Base-by-base conservation (phyloP, 2,329 filamentous ascomycete species). In the Clonostachys byssicola region DNA sequence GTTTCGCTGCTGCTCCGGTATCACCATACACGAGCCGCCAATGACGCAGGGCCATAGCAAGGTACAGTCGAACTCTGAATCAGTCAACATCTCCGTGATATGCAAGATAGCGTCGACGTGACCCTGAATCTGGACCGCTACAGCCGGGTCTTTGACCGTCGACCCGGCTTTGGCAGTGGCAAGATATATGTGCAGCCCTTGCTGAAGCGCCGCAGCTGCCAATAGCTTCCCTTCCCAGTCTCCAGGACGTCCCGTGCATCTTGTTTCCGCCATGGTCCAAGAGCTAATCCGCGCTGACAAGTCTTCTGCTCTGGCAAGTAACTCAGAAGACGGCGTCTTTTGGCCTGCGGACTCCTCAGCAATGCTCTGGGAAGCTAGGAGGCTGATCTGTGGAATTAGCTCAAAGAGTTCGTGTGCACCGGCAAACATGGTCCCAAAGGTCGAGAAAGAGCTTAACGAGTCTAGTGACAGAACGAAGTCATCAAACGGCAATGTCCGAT, bases 181-280 rank as follows among this genome's bases (percentile, higher is more conserved):
- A 30, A 49, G 43, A 35, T 42, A 49, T 10, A 49, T 46, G 43
- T 45, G 35, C 40, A 49, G 16, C 13, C 34, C 47, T 33, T 49
- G 43, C 5, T 44, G 47, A 6, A 46, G 34, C 9, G 40, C 34
- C 35, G 45, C 47, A 16, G 43, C 47, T 14, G 47, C 33, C 17
- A 10, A 17, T 18, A 30, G 38, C 20, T 48, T 41, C 5, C 5
- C 4, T 20, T 20, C 18, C 18, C 18, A 20, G 5, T 20, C 18
- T 23, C 33, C 33, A 33, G 14, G 14, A 7, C 14, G 13, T 6
- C 46, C 47, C 17, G 14, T 30, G 34, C 10, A 12, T 8, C 9
- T 12, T 6, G 9, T n/a, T 14, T 13, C 12, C 9, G 44, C 8
- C 47, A 49, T 46, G 14, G 34, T 23, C 47, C 47, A 46, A 8